Evolutionary conservation across 1,139 yeast species (phyloP), one percentile per base, ranked within the genome.

Genomic region (Sugiyamaella paludigena): DNA sequence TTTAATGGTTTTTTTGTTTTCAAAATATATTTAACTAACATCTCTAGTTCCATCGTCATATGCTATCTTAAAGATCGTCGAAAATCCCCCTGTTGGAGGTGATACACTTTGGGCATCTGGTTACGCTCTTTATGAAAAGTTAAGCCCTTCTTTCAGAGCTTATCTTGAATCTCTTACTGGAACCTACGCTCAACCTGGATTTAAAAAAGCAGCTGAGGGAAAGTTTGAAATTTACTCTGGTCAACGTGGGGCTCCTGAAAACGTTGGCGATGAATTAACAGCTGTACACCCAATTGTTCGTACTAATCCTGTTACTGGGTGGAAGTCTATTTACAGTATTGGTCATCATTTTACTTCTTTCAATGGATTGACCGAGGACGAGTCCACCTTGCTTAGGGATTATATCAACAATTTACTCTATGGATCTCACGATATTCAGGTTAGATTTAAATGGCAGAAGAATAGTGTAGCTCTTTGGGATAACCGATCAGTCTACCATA

Each of bases 1-100:
- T n/a, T n/a, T n/a, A n/a, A n/a, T n/a, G n/a, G n/a, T n/a, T n/a
- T n/a, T n/a, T n/a, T n/a, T n/a, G n/a, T n/a, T n/a, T n/a, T n/a
- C n/a, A n/a, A n/a, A n/a, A 1, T 91, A 84, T 62, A 82, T 81
- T 32, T 74, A n/a, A 85, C 27, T 84, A 83, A 64, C 89, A 84
- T 61, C 70, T 73, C 51, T 19, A 19, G 71, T 68, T 43, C 77
- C 78, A 10, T 72, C 77, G 6, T 76, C 73, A 35, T 64, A 72
- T 47, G 71, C 77, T 19, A 70, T 72, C 52, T 64, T 74, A 57
- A 73, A 72, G 55, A 63, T 70, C 50, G 74, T 73, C 54, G 66
- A 73, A 37, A 67, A 70, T 48, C 78, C 78, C 7, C 57, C 36
- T 45, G 64, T 69, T 33, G 78, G 78, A 27, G 78, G 78, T 48